phyloP scores from a whole-genome alignment of 306 rosid species.

The Quercus agrifolia region DNA sequence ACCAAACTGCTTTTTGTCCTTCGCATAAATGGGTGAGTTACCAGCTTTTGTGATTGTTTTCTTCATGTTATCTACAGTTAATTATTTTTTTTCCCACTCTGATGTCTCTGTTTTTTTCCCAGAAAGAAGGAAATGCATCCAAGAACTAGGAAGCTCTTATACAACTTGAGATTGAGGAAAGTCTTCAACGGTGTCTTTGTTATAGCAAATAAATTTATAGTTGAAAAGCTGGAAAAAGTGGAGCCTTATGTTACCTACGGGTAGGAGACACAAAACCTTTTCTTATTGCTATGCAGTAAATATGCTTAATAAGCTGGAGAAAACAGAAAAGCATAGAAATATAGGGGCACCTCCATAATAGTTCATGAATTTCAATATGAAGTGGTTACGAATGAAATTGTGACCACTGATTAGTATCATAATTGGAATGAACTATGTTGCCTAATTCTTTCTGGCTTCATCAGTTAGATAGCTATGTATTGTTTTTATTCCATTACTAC shows the following conservation, averaged over 20 bases:
- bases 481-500: neutral
- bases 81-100: neutral
- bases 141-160: conserved; percentile 52
- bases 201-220: conserved; percentile 47
- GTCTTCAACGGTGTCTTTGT: conserved; percentile 65
- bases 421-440: neutral
- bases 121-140: conserved; percentile 92
- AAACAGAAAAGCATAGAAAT: neutral
- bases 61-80: neutral
- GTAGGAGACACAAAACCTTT: conserved; percentile 32
- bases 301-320: neutral
- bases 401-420: neutral
- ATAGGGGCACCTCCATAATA: neutral
- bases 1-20: conserved; percentile 55
- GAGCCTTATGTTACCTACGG: conserved; percentile 94
- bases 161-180: conserved; percentile 55
- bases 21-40: conserved; percentile 70
- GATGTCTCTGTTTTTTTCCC: neutral
- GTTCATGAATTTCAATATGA: neutral
- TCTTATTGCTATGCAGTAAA: neutral
- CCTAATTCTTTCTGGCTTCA: neutral
- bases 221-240: conserved; percentile 65
- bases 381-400: neutral
- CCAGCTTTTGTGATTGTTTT: neutral
- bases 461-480: neutral